Conservation (phyloP, 305 asterid species). For the Stenogyne calaminthoides region DNA sequence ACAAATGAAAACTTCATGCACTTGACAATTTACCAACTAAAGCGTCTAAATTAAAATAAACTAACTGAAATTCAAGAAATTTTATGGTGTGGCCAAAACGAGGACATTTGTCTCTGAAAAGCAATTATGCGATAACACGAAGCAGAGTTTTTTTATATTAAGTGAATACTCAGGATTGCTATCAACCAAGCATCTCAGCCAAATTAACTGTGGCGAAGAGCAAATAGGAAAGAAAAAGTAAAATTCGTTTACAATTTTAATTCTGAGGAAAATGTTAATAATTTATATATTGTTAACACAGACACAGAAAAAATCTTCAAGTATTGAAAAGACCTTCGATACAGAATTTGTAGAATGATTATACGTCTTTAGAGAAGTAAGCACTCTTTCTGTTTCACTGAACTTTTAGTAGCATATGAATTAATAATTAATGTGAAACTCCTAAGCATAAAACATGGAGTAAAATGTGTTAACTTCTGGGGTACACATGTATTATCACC, state of each 20-base stretch:
- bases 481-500: conserved; percentile 1
- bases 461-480: background rate
- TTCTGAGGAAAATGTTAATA: background rate
- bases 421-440: conserved; percentile 1
- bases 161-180: background rate
- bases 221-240: background rate
- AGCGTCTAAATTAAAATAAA: background rate
- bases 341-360: background rate
- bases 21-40: background rate
- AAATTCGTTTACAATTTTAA: background rate
- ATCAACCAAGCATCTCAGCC: conserved; percentile 11
- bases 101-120: background rate
- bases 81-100: background rate
- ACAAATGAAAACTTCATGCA: background rate
- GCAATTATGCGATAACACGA: background rate
- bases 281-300: background rate
- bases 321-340: background rate
- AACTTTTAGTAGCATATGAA: background rate
- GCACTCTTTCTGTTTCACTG: background rate
- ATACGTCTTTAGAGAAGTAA: background rate
- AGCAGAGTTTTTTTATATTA: background rate
- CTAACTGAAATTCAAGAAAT: background rate
- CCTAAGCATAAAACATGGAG: conserved; percentile 2
- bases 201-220: background rate
- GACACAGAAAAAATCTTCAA: background rate